Evolutionary conservation across 257 asterid genomes (phyloP).

Genomic region (Avicennia marina): DNA sequence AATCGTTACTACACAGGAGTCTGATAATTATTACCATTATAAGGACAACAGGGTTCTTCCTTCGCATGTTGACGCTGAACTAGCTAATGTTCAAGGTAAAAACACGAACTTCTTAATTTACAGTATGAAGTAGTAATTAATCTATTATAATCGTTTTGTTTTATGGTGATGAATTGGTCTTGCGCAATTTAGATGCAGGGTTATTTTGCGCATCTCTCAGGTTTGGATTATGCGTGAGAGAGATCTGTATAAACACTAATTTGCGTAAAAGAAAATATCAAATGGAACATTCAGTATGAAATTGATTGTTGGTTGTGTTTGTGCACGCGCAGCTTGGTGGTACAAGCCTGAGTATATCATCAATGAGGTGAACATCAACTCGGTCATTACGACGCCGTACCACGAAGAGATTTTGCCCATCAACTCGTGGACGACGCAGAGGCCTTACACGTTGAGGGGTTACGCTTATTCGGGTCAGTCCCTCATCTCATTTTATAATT

Average conservation of each 20-base stretch:
- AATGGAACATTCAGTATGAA: too few relatives aligned
- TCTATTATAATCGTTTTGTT: too few relatives aligned
- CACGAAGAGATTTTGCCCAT: conserved; percentile 88
- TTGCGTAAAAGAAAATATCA: too few relatives aligned
- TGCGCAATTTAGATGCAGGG: too few relatives aligned
- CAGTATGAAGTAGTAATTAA: too few relatives aligned
- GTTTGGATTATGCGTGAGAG: too few relatives aligned
- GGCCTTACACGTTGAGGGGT: conserved; percentile 81
- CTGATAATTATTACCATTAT: conserved; percentile 69
- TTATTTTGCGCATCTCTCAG: too few relatives aligned
- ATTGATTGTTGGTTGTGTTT: not conserved
- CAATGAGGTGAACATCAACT: conserved; percentile 88
- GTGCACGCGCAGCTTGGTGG: conserved; percentile 76
- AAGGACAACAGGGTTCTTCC: conserved; percentile 82
- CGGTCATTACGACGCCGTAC: conserved; percentile 88
- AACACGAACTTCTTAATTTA: too few relatives aligned
- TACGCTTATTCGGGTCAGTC: conserved; percentile 83
- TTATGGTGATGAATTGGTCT: too few relatives aligned
- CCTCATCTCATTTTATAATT: not conserved
- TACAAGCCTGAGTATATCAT: conserved; percentile 81
- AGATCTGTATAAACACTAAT: too few relatives aligned
- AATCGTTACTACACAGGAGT: conserved; percentile 59
- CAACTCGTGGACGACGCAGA: conserved; percentile 79
- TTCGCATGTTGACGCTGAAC: conserved; percentile 84
- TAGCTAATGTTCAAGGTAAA: conserved; percentile 84